Evolutionary conservation across 2,329 filamentous ascomycete species (phyloP).

Genomic region (Orbilia oligospora): DNA sequence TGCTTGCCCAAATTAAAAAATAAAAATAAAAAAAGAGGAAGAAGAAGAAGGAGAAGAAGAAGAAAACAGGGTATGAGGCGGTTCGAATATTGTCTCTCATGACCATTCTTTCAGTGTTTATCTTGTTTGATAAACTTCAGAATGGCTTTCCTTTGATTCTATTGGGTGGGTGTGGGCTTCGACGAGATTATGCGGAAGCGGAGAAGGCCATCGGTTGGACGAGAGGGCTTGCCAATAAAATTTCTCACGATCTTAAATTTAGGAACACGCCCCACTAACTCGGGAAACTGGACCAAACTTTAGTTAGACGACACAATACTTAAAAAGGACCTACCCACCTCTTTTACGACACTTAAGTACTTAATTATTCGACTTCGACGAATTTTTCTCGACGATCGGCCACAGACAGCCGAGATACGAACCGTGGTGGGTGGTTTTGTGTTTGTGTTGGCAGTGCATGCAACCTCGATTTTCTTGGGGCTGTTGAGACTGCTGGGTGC

Average conservation of each 20-base stretch:
- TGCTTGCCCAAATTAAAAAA: not conserved
- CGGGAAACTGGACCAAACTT: conserved; percentile 27
- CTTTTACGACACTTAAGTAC: not conserved
- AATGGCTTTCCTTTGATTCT: conserved; percentile 10
- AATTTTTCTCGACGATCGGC: conserved; percentile 38
- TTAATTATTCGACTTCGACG: conserved; percentile 6
- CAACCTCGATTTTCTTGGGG: conserved; percentile 21
- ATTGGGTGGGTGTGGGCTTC: conserved; percentile 18
- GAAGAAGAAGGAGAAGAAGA: too few species aligned
- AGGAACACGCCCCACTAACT: conserved; percentile 43
- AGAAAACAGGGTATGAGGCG: not conserved
- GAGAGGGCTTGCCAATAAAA: conserved; percentile 58
- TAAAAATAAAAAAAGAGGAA: not conserved
- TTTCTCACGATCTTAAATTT: conserved; percentile 60
- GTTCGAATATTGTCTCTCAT: conserved; percentile 8
- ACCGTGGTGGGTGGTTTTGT: conserved; percentile 16
- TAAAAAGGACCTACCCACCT: conserved; percentile 33
- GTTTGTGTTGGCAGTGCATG: conserved; percentile 59
- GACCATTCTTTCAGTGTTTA: conserved; percentile 2
- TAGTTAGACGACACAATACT: conserved; percentile 18
- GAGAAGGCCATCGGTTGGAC: conserved; percentile 58
- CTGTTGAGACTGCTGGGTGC: conserved; percentile 37
- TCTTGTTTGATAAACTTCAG: conserved; percentile 19
- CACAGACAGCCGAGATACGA: conserved; percentile 49
- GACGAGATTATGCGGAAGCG: conserved; percentile 51